These are phyloP conservation scores for Dryas octopetala DNA, from an alignment of 306 rosid genomes.

Conservation along the genomic window DNA sequence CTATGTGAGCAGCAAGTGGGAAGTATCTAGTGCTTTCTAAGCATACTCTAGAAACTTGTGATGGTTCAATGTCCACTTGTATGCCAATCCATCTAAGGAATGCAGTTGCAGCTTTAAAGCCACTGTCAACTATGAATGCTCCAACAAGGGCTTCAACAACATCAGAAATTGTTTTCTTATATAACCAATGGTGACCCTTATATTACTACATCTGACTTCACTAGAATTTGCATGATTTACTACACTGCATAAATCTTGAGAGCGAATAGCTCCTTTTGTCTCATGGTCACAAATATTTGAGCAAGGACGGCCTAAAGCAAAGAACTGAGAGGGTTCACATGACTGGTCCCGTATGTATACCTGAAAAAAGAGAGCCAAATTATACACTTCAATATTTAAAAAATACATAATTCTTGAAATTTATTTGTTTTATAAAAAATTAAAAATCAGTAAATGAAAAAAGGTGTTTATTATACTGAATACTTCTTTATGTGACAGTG, in stretches of 20 bases:
- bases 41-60: constrained; percentile 58
- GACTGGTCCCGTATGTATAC: constrained; percentile 77
- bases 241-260: constrained; percentile 29
- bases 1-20: constrained; percentile 51
- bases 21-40: constrained; percentile 53
- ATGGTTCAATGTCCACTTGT: constrained; percentile 62
- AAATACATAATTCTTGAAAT: no score
- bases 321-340: constrained; percentile 73
- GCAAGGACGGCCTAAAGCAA: constrained; percentile 78
- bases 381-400: background rate
- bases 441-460: background rate
- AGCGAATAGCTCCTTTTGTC: constrained; percentile 51
- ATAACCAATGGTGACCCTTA: constrained; percentile 91
- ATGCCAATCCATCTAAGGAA: constrained; percentile 92
- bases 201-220: constrained; percentile 58
- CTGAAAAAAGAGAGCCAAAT: constrained; percentile 37
- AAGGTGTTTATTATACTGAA: background rate
- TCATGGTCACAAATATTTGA: constrained; percentile 56
- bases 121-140: constrained; percentile 91
- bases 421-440: background rate
- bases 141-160: constrained; percentile 94
- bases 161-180: constrained; percentile 75
- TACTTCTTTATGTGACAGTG: background rate
- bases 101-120: constrained; percentile 80
- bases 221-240: constrained; percentile 27